Evolutionary conservation across 1,139 yeast genomes (phyloP).

Genomic region (Keqinozyma sinolaborantium): DNA sequence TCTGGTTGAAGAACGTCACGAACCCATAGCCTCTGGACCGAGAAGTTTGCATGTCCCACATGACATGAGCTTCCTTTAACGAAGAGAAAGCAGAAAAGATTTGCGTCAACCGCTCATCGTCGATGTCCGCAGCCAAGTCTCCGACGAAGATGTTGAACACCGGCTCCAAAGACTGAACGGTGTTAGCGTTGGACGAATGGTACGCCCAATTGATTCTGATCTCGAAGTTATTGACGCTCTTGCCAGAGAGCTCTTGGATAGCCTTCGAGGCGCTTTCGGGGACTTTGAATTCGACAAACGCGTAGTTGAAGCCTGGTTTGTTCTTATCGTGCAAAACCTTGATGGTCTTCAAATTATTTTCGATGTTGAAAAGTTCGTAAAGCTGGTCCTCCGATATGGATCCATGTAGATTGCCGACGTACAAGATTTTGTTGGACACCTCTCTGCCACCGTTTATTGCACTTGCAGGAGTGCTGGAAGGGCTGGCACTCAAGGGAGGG

Average conservation of each 20-base stretch:
- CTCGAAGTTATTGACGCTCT: constrained; percentile 45
- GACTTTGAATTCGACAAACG: constrained; percentile 72
- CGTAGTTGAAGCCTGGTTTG: constrained; percentile 71
- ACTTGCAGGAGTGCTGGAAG: constrained; percentile 60
- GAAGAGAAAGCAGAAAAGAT: constrained; percentile 62
- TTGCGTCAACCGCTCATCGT: constrained; percentile 64
- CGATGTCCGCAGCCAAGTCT: constrained; percentile 78
- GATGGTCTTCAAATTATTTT: constrained; percentile 58
- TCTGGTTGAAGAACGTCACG: constrained; percentile 67
- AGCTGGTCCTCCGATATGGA: constrained; percentile 61
- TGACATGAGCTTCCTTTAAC: constrained; percentile 81
- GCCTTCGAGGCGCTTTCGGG: constrained; percentile 63
- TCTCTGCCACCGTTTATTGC: constrained; percentile 83
- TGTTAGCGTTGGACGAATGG: constrained; percentile 56
- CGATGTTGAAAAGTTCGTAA: constrained; percentile 57
- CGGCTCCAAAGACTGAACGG: constrained; percentile 44
- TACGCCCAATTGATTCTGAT: constrained; percentile 80
- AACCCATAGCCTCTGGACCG: constrained; percentile 91
- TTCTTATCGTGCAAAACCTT: constrained; percentile 77
- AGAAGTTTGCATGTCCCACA: constrained; percentile 97
- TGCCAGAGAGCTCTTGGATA: constrained; percentile 57
- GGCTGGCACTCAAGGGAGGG: no score
- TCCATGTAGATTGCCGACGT: constrained; percentile 73
- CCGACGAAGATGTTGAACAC: constrained; percentile 78
- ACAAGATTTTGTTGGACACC: constrained; percentile 64